Conservation (phyloP, 2,329 filamentous ascomycete species). For the Venturiaceae sp. region DNA sequence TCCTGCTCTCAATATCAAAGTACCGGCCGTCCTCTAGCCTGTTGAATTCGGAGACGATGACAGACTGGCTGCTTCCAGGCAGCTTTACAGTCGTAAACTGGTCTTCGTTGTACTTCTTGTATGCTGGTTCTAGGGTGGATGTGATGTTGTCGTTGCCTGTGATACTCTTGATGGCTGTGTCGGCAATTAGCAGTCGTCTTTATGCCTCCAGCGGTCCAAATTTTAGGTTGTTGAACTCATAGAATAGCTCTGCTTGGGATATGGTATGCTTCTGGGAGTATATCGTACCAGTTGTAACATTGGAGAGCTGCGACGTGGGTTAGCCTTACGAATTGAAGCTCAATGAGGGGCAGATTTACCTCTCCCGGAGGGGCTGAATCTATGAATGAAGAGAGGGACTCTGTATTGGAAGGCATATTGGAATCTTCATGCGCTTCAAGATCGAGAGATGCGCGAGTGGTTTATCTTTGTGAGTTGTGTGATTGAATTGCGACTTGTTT, state of each 20-base stretch:
- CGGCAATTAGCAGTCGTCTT: background rate
- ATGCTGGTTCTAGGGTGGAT: slow-evolving; percentile 69
- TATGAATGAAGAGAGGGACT: slow-evolving; percentile 63
- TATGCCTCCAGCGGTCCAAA: background rate
- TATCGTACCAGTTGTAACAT: slow-evolving; percentile 76
- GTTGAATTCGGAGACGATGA: slow-evolving; percentile 80
- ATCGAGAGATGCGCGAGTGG: too few relatives aligned
- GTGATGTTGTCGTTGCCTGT: slow-evolving; percentile 60
- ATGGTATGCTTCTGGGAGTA: slow-evolving; percentile 3
- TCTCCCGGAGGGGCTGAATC: slow-evolving; percentile 93
- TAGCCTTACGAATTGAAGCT: slow-evolving; percentile 8
- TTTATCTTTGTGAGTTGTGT: too few relatives aligned
- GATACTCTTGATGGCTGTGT: slow-evolving; percentile 77
- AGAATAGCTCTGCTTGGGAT: background rate
- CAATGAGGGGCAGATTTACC: slow-evolving; percentile 45
- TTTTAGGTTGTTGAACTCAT: background rate
- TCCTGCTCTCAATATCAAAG: slow-evolving; percentile 81
- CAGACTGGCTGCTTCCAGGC: slow-evolving; percentile 72
- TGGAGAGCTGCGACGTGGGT: slow-evolving; percentile 55
- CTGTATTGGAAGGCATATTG: slow-evolving; percentile 13
- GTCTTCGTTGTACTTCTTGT: slow-evolving; percentile 92
- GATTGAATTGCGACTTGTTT: too few relatives aligned
- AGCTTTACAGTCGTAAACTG: slow-evolving; percentile 86
- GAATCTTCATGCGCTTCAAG: background rate
- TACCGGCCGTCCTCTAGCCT: slow-evolving; percentile 72